A percentile compares a stretch with the other conserved stretches of the same genome.
phyloP scores from a whole-genome alignment of 352 stramenopile genomes.

The Pythium phragmitis region DNA sequence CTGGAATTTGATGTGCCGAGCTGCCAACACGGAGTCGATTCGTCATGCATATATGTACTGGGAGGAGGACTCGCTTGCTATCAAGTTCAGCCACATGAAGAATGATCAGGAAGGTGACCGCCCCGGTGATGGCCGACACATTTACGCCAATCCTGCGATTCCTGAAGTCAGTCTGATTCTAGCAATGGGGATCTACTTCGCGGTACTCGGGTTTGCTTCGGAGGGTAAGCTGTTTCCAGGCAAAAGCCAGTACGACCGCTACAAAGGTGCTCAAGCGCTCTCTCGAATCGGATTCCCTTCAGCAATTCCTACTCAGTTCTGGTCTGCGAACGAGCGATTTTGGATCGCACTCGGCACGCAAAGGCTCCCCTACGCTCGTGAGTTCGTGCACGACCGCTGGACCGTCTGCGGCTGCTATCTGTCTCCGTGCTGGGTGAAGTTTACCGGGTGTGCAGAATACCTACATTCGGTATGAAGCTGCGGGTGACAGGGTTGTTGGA shows the following conservation, averaged over 20 bases:
- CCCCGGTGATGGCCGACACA: constrained; percentile 20
- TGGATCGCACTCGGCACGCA: constrained; percentile 27
- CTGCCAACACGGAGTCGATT: not conserved
- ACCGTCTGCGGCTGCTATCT: constrained; percentile 24
- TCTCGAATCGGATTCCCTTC: not conserved
- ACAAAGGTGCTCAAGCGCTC: constrained; percentile 22
- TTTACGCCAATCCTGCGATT: constrained; percentile 31
- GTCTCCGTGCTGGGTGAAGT: constrained; percentile 27
- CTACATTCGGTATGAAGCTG: constrained; percentile 30
- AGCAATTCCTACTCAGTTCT: not conserved
- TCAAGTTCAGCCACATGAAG: constrained; percentile 30
- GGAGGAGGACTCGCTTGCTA: not conserved
- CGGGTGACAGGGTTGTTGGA: constrained; percentile 28
- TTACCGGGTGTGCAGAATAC: constrained; percentile 27
- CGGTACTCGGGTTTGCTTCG: constrained; percentile 14
- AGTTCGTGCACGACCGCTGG: constrained; percentile 24
- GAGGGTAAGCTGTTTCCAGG: constrained; percentile 25
- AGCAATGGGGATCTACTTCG: constrained; percentile 21
- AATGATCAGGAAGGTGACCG: constrained; percentile 31
- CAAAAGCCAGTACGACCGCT: constrained; percentile 30
- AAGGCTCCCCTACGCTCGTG: constrained; percentile 26
- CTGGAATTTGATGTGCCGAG: constrained; percentile 1
- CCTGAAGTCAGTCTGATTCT: constrained; percentile 28
- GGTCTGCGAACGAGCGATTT: constrained; percentile 16
- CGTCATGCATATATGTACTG: not conserved